These are phyloP conservation scores for Cutaneotrichosporon sp. DNA, from an alignment of 1,284 basidiomycete species.

Conservation along the genomic window DNA sequence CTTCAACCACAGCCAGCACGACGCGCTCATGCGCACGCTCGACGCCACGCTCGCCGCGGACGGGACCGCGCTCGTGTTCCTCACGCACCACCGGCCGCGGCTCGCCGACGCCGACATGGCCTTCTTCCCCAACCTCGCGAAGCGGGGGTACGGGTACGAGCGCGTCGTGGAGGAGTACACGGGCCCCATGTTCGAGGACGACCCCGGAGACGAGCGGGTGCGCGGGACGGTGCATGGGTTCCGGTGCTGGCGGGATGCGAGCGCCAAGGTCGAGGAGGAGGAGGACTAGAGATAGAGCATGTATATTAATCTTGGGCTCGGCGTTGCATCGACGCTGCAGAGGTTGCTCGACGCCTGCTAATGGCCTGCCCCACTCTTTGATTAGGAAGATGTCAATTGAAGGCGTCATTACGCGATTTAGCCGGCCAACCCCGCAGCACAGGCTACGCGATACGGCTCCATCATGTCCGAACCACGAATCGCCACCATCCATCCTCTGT, in stretches of 20 bases:
- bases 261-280: conserved; percentile 24
- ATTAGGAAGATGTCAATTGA: no score
- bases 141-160: conserved; percentile 72
- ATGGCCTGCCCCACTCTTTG: no score
- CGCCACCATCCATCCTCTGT: background rate
- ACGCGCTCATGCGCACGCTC: conserved; percentile 77
- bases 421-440: no score
- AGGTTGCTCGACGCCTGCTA: no score
- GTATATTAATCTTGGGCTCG: background rate
- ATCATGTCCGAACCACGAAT: background rate
- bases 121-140: conserved; percentile 64
- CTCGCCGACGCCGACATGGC: conserved; percentile 80
- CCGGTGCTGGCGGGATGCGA: conserved; percentile 45
- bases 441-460: background rate
- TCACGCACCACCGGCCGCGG: conserved; percentile 85
- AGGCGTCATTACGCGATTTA: no score
- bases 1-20: conserved; percentile 65
- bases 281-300: background rate
- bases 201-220: conserved; percentile 67
- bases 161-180: conserved; percentile 69
- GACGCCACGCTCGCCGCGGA: conserved; percentile 56
- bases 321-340: no score
- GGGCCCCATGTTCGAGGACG: conserved; percentile 84
- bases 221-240: conserved; percentile 64
- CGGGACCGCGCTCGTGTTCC: conserved; percentile 81